Evolutionary conservation across 371 early-diverging fungal genomes (phyloP).

Genomic region (Neoconidiobolus thromboides): DNA sequence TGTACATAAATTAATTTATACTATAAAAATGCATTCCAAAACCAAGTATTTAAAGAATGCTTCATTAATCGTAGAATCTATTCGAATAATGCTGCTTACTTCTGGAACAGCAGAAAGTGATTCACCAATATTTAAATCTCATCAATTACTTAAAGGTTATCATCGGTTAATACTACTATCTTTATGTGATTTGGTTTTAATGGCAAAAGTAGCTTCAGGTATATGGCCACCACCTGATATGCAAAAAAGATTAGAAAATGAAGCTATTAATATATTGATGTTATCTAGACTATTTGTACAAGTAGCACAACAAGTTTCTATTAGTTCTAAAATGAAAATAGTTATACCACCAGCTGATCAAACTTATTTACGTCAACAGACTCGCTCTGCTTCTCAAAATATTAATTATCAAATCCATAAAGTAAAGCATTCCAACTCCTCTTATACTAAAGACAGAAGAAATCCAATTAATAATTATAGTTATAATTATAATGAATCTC

Average conservation of each 20-base stretch:
- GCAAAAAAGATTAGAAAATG: constrained; percentile 30
- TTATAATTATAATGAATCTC: background rate
- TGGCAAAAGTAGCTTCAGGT: constrained; percentile 62
- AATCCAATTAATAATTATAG: no score
- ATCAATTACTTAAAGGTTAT: constrained; percentile 38
- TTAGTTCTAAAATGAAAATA: constrained; percentile 24
- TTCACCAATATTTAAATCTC: constrained; percentile 32
- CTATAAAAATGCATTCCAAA: constrained; percentile 32
- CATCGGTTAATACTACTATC: constrained; percentile 63
- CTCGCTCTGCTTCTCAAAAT: constrained; percentile 9
- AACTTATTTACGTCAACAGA: constrained; percentile 26
- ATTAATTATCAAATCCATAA: constrained; percentile 22
- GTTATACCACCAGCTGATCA: constrained; percentile 57
- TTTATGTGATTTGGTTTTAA: constrained; percentile 62
- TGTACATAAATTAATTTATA: constrained; percentile 33
- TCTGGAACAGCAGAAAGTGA: constrained; percentile 55
- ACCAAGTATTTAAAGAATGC: constrained; percentile 29
- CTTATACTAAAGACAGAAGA: background rate
- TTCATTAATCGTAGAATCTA: constrained; percentile 42
- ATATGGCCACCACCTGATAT: constrained; percentile 65
- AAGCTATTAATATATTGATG: constrained; percentile 40
- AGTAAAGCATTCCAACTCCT: background rate
- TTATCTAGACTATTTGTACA: constrained; percentile 53
- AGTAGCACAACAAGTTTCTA: constrained; percentile 47
- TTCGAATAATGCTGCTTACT: constrained; percentile 65